Base-by-base conservation (phyloP, 495 filamentous ascomycete genomes). In the Pyronema domesticum region DNA sequence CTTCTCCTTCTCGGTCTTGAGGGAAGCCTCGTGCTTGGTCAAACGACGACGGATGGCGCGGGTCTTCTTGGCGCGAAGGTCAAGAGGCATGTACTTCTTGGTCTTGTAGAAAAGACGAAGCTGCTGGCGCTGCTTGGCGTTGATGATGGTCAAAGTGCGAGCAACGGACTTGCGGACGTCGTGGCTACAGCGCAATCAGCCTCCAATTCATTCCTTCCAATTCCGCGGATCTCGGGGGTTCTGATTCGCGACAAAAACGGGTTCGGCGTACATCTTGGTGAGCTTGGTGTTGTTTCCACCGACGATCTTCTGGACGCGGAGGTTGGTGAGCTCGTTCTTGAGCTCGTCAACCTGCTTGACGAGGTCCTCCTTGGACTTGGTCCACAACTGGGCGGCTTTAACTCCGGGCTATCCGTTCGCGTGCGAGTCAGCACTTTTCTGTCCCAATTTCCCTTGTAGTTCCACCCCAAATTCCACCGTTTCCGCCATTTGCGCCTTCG, bases 161-260 rank as follows among this genome's bases (percentile, higher is more conserved):
- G 91, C 93, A 71, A 99, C 94, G 55, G 86, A 89, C 81, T 99
- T 99, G 76, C 91, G 89, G 72, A 99, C 78, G 74, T 99, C 91
- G 79, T 94, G 86, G 72, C 89, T 96, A 63, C 62, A 67, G 5
- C 44, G 34, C 37, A 57, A 46, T 57, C 17, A 55, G 46, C 18
- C 23, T 45, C 15, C 45, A 19, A 58, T 51, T 34, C 39, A 30
- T 19, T 17, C 49, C 55, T 54, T 54, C 23, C 44, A 40, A 9
- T 17, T 48, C 17, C 17, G 35, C 44, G 30, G 18, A 53, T 53
- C 1, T 3, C 4, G 15, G 6, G 39, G 34, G 40, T 47, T 35
- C 37, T 23, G 40, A 18, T 48, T 55, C 7, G 37, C 19, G 13
- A 15, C 14, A 15, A 15, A 17, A n/a, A 23, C n/a, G 37, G 39